Percentiles rank a stretch among this genome's conserved stretches.
phyloP scores from a whole-genome alignment of 2,329 filamentous ascomycete species.

The Trichoderma atroviride region DNA sequence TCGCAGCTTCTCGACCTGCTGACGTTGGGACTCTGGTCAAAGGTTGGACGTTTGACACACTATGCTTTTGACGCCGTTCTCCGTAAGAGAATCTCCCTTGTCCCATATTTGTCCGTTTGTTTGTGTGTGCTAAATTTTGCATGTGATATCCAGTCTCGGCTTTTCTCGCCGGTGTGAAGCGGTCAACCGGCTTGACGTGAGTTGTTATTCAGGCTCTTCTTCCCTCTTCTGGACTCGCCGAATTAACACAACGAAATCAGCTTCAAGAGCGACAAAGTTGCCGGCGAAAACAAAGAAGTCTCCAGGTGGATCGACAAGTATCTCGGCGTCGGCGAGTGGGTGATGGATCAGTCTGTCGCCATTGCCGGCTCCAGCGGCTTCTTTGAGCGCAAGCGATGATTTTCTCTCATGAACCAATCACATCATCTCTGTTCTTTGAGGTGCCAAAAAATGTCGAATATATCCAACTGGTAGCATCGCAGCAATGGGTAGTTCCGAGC shows the following conservation, averaged over 20 bases:
- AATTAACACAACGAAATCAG: constrained; percentile 57
- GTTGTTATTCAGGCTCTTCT: constrained; percentile 44
- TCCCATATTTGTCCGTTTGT: background rate
- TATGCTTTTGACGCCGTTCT: constrained; percentile 96
- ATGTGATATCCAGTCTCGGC: constrained; percentile 70
- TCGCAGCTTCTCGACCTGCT: constrained; percentile 66
- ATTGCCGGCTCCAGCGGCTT: constrained; percentile 84
- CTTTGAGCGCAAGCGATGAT: constrained; percentile 85
- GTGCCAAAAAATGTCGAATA: background rate
- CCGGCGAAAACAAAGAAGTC: constrained; percentile 77
- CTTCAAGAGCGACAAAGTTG: constrained; percentile 82
- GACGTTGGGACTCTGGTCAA: constrained; percentile 68
- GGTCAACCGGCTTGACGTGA: constrained; percentile 97
- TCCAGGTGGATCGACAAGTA: constrained; percentile 92
- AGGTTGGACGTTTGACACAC: constrained; percentile 92
- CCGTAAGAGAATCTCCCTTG: constrained; percentile 56
- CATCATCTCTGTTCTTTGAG: background rate
- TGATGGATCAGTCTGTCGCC: constrained; percentile 96
- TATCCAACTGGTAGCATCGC: background rate
- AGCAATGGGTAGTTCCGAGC: background rate
- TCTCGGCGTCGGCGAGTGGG: constrained; percentile 91
- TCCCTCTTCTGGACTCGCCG: background rate
- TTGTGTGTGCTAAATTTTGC: constrained; percentile 13
- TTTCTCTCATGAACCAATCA: background rate
- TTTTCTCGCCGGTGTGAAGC: constrained; percentile 94